These are phyloP conservation scores for Neonectria neomacrospora DNA, from an alignment of 2,329 filamentous ascomycete species.

Conservation along the genomic window DNA sequence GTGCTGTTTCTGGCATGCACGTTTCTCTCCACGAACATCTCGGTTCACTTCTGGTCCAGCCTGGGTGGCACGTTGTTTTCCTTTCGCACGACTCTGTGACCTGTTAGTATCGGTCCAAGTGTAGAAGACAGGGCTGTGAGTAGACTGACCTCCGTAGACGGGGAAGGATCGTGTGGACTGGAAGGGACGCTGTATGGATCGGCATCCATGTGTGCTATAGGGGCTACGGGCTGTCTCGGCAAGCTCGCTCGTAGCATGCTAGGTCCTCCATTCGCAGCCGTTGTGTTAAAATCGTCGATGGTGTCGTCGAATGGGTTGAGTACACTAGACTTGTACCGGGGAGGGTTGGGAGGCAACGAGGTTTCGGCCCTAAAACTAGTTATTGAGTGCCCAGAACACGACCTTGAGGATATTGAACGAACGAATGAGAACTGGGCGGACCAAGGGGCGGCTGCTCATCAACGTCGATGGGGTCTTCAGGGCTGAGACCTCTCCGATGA, in stretches of 20 bases:
- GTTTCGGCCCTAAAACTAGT: not conserved
- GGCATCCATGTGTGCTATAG: conserved; percentile 1
- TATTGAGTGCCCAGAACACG: not conserved
- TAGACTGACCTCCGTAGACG: not conserved
- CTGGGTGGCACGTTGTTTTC: not conserved
- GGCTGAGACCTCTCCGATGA: not conserved
- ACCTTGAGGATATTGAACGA: not conserved
- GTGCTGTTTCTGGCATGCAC: not conserved
- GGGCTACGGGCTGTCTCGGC: not conserved
- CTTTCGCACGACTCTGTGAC: not conserved
- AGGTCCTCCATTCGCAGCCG: not conserved
- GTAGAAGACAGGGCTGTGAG: not conserved
- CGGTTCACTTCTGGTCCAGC: not conserved
- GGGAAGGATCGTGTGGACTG: not conserved
- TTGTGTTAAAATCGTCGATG: not conserved
- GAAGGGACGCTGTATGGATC: not conserved
- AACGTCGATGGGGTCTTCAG: not conserved
- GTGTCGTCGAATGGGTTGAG: not conserved
- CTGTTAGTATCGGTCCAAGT: not conserved
- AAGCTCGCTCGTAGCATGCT: not conserved
- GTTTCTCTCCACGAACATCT: not conserved
- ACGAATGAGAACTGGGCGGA: not conserved
- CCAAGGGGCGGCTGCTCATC: not conserved
- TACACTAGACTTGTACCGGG: not conserved
- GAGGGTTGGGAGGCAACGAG: too few relatives aligned